Conservation (phyloP, 768 basidiomycete genomes). For the Mycena latifolia region DNA sequence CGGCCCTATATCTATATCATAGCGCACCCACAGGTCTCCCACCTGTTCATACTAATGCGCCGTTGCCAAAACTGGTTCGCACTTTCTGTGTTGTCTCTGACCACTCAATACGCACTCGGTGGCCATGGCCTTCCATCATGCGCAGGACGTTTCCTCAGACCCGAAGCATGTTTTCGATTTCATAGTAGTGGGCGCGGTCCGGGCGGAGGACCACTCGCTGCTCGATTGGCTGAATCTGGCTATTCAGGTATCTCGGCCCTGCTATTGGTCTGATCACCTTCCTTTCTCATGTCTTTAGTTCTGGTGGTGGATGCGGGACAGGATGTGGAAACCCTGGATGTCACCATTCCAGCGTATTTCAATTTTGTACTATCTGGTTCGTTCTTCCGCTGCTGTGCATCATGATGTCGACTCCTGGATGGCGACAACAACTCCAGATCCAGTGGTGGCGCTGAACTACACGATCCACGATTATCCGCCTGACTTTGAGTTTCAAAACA, state of each 20-base stretch:
- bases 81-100: conserved; percentile 10
- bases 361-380: conserved; percentile 9
- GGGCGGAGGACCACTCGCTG: conserved; percentile 18
- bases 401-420: conserved; percentile 9
- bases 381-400: conserved; percentile 7
- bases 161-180: conserved; percentile 17
- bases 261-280: conserved; percentile 2
- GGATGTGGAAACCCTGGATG: conserved; percentile 16
- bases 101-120: conserved; percentile 13
- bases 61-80: conserved; percentile 13
- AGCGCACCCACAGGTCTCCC: not conserved
- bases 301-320: conserved; percentile 22
- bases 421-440: conserved; percentile 16
- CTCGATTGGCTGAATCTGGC: conserved; percentile 18
- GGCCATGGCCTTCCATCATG: conserved; percentile 20
- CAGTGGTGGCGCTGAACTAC: conserved; percentile 20
- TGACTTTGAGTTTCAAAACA: conserved; percentile 23
- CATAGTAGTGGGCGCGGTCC: conserved; percentile 20
- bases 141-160: conserved; percentile 5
- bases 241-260: conserved; percentile 10
- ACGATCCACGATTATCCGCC: conserved; percentile 23
- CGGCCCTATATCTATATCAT: conserved; percentile 2
- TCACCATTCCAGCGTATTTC: conserved; percentile 13
- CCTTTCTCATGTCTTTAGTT: conserved; percentile 5
- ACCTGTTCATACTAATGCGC: conserved; percentile 5